Percentiles rank a stretch among this genome's conserved stretches.
Conservation (phyloP, 805 yeast species). For the Pichia paraexigua region DNA sequence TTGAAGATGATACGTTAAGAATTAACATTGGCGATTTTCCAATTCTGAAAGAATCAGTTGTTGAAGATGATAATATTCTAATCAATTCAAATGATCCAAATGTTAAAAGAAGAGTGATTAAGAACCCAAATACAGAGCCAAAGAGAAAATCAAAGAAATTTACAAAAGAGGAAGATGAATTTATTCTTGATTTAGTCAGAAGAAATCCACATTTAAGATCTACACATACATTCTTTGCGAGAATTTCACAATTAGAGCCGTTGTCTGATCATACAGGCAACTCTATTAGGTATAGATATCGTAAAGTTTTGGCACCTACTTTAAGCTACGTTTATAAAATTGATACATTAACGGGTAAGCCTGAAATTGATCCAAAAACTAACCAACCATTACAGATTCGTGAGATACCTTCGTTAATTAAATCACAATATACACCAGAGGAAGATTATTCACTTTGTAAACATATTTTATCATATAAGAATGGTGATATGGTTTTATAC, state of each 20-base stretch:
- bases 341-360: constrained; percentile 34
- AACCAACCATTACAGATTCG: constrained; percentile 34
- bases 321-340: constrained; percentile 43
- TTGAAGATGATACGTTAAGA: constrained; percentile 7
- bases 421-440: constrained; percentile 56
- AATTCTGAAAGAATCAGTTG: neutral
- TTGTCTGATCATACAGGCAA: constrained; percentile 67
- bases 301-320: constrained; percentile 35
- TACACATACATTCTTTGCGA: constrained; percentile 58
- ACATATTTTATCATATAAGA: constrained; percentile 18
- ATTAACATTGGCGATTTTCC: constrained; percentile 22
- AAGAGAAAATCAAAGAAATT: constrained; percentile 40
- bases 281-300: constrained; percentile 58
- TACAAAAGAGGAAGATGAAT: constrained; percentile 56
- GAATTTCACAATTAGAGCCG: constrained; percentile 41
- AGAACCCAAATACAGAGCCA: neutral
- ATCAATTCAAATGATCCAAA: neutral
- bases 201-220: constrained; percentile 59
- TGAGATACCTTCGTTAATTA: constrained; percentile 42
- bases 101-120: neutral
- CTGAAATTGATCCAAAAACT: constrained; percentile 33
- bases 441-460: constrained; percentile 59
- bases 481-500: constrained; percentile 11
- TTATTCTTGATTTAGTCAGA: constrained; percentile 59
- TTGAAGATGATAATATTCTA: neutral